Conservation (phyloP, 495 filamentous ascomycete genomes). For the Thozetella sp. region DNA sequence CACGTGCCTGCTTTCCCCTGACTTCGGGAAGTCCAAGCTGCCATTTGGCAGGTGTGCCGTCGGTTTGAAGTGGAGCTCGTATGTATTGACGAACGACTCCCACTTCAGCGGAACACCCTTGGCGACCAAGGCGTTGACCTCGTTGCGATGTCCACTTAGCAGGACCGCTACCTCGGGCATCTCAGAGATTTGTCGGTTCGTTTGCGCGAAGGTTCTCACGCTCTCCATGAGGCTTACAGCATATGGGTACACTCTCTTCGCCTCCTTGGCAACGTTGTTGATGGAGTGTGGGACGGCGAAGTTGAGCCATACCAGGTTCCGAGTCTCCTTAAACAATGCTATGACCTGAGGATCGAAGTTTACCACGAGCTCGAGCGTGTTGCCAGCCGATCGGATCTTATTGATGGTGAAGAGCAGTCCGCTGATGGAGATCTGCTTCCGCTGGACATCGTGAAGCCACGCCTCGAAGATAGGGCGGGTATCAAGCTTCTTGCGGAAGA, state of each 20-base stretch:
- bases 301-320: constrained; percentile 91
- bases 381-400: constrained; percentile 83
- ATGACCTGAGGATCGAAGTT: constrained; percentile 98
- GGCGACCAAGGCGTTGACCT: constrained; percentile 75
- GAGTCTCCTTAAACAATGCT: constrained; percentile 97
- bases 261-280: constrained; percentile 95
- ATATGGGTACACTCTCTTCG: constrained; percentile 94
- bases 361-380: constrained; percentile 81
- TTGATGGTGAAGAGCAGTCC: constrained; percentile 90
- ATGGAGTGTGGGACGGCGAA: constrained; percentile 91
- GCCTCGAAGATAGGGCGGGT: constrained; percentile 91
- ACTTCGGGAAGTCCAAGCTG: constrained; percentile 58
- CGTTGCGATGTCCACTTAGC: constrained; percentile 86
- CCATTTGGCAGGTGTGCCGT: constrained; percentile 58
- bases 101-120: constrained; percentile 90
- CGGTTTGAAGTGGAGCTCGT: constrained; percentile 83
- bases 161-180: constrained; percentile 87
- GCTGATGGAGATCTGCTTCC: constrained; percentile 84
- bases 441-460: constrained; percentile 88
- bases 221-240: constrained; percentile 98
- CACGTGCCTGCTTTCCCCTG: constrained; percentile 87
- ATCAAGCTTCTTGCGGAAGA: constrained; percentile 95
- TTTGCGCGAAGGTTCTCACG: constrained; percentile 86
- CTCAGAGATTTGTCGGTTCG: constrained; percentile 73
- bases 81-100: constrained; percentile 97